Evolutionary conservation across 2,329 filamentous ascomycete species (phyloP).

Genomic region (Exophiala sp.): DNA sequence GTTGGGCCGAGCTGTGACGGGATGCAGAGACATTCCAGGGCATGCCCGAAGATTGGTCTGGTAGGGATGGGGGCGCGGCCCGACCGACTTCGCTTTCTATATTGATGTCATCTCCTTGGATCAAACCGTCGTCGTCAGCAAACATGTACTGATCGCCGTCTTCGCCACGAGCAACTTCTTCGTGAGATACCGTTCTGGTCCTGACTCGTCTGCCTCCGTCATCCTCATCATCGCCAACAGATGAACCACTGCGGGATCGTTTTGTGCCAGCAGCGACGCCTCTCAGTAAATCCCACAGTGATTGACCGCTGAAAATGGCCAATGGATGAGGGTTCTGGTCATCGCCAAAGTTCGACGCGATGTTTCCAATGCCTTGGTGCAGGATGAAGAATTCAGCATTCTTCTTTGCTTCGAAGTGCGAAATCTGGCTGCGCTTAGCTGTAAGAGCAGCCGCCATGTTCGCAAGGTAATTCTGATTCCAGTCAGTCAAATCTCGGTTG

Average conservation of each 20-base stretch:
- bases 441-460: slow-evolving; percentile 56
- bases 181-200: slow-evolving; percentile 29
- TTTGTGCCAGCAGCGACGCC: slow-evolving; percentile 31
- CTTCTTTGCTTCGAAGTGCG: slow-evolving; percentile 52
- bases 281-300: slow-evolving; percentile 50
- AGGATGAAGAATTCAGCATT: slow-evolving; percentile 62
- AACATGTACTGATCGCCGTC: slow-evolving; percentile 16
- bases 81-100: slow-evolving; percentile 61
- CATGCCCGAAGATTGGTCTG: slow-evolving; percentile 65
- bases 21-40: slow-evolving; percentile 66
- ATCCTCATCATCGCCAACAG: slow-evolving; percentile 28
- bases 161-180: slow-evolving; percentile 34
- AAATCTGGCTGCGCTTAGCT: slow-evolving; percentile 44
- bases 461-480: slow-evolving; percentile 56
- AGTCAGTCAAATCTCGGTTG: slow-evolving; percentile 55
- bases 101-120: slow-evolving; percentile 36
- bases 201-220: slow-evolving; percentile 36
- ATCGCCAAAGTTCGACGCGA: slow-evolving; percentile 47
- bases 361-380: slow-evolving; percentile 54
- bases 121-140: slow-evolving; percentile 35
- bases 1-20: slow-evolving; percentile 40
- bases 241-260: slow-evolving; percentile 32
- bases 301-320: slow-evolving; percentile 56
- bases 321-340: slow-evolving; percentile 49
- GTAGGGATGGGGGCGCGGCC: slow-evolving; percentile 62